Conservation (phyloP, 768 basidiomycete species). For the Phlebiopsis flavidoalba region DNA sequence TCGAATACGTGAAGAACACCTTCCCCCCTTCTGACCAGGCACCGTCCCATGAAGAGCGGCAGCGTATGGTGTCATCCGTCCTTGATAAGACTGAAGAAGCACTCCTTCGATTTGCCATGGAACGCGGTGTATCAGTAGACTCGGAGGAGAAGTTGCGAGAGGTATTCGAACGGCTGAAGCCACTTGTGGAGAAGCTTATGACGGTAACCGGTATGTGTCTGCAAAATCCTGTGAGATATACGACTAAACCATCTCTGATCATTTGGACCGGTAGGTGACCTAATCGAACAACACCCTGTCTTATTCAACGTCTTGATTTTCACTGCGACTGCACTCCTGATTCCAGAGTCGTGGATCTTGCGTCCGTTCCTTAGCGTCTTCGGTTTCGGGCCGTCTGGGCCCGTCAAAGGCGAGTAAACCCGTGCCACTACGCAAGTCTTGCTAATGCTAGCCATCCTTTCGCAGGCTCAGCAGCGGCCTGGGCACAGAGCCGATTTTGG, state of each 20-base stretch:
- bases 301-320: constrained; percentile 22
- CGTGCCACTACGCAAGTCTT: neutral
- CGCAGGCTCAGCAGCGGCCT: constrained; percentile 32
- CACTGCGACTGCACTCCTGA: constrained; percentile 17
- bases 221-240: neutral
- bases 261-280: constrained; percentile 24
- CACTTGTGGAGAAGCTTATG: constrained; percentile 15
- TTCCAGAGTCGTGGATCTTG: constrained; percentile 28
- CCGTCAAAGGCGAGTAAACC: neutral
- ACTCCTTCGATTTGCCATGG: constrained; percentile 20
- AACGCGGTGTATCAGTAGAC: constrained; percentile 22
- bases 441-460: neutral
- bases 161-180: constrained; percentile 22
- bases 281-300: constrained; percentile 32
- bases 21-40: constrained; percentile 29
- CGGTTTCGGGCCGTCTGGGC: constrained; percentile 23
- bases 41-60: constrained; percentile 24
- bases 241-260: neutral
- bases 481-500: constrained; percentile 31
- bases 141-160: constrained; percentile 7
- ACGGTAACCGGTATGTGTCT: neutral
- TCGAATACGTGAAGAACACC: constrained; percentile 19
- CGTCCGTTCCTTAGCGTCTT: constrained; percentile 28
- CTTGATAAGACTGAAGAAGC: constrained; percentile 24
- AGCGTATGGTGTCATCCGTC: constrained; percentile 13